Base-by-base conservation (phyloP, 352 stramenopile genomes). In the Elongisporangium prolatum region DNA sequence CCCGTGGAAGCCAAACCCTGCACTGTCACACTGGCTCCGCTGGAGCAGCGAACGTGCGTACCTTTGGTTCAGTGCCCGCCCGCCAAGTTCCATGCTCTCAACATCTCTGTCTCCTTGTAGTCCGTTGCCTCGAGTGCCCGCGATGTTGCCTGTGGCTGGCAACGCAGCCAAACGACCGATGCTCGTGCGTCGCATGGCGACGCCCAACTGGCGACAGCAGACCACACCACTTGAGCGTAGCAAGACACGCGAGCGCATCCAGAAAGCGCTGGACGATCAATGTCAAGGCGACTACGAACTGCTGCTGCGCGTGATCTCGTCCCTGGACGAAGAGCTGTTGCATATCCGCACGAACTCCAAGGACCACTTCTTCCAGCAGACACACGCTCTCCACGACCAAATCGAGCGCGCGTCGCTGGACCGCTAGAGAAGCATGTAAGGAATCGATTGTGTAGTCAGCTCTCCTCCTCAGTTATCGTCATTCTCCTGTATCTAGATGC, bases 291-390 rank as follows among this genome's bases (percentile, higher is more conserved):
- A 89, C 63, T 89, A 84, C 50, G 78, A 91, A n/a, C 65, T 72
- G 49, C 74, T 93, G 21, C 57, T 90, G 56, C 52, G 73, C 17
- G 61, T 93, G 24, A 59, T 91, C 3, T 72, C 80, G 11, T 74
- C 84, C 10, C 75, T 93, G 68, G 84, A 93, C 48, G 84, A 93
- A 61, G 81, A 93, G 63, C 64, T 93, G 34, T 61, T 93, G 57
- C 80, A 93, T 62, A 75, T 89, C 52, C 84, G 86, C 49, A 88
- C 78, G 10, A 81, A 64, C 28, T 86, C 84, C 21, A 82, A 68
- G 50, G 68, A 86, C 50, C 74, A 88, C 57, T 93, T 90, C 57
- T 68, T 75, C 52, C 60, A 85, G 21, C 81, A 91, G 61, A 74
- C 79, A 0, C 57, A 64, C 25, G 79, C 79, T 21, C 65, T 91